These are phyloP conservation scores for Pachyrhizus erosus DNA, from an alignment of 306 rosid genomes.

Conservation along the genomic window DNA sequence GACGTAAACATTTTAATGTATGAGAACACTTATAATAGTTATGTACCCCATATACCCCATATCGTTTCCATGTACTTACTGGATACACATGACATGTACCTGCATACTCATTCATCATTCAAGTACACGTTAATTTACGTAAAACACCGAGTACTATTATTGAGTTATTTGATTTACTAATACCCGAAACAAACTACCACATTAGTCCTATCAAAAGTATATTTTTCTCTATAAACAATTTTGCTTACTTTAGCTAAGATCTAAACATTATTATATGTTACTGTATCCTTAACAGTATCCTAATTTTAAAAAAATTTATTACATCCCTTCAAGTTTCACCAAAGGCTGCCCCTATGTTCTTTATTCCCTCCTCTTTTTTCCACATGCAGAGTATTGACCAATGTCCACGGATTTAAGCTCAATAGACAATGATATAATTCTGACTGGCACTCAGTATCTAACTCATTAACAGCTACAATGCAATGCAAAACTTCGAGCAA, in stretches of 20 bases:
- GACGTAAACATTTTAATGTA: not conserved
- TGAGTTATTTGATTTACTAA: not conserved
- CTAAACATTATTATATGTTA: not conserved
- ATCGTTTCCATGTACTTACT: not conserved
- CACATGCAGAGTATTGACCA: not conserved
- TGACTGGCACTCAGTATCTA: not conserved
- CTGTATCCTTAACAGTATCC: not conserved
- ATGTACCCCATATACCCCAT: not conserved
- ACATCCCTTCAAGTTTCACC: not conserved
- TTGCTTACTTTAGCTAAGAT: conserved; percentile 37
- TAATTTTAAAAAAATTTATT: not conserved
- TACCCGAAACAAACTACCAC: not conserved
- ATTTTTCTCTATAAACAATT: not conserved
- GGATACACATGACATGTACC: too few species aligned
- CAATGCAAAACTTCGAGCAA: not conserved
- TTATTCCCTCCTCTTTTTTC: not conserved
- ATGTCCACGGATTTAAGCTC: not conserved
- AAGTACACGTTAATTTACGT: not conserved
- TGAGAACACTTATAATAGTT: not conserved
- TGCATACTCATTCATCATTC: not conserved
- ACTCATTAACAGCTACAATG: not conserved
- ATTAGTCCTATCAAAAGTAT: too few species aligned
- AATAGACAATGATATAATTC: not conserved
- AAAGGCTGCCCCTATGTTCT: not conserved
- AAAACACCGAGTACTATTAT: not conserved